A percentile compares a stretch with the other conserved stretches of the same genome.
Conservation (phyloP, 2,329 filamentous ascomycete species). For the Hypoxylon sp. region DNA sequence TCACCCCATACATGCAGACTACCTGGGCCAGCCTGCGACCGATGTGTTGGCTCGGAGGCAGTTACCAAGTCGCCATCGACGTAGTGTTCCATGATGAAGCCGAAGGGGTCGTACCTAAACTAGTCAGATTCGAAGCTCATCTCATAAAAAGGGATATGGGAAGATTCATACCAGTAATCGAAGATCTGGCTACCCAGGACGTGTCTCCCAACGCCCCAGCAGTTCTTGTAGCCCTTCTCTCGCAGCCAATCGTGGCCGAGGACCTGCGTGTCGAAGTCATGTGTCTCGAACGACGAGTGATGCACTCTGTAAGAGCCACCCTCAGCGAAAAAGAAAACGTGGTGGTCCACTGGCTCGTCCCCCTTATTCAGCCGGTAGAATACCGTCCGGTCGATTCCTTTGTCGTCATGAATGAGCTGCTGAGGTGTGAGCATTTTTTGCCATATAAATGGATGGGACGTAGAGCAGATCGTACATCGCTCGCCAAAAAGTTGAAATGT, state of each 20-base stretch:
- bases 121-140: conserved; percentile 19
- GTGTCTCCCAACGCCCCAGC: conserved; percentile 80
- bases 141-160: background rate
- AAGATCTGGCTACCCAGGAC: conserved; percentile 80
- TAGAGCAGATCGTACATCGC: conserved; percentile 57
- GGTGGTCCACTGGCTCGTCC: conserved; percentile 64
- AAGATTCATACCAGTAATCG: conserved; percentile 75
- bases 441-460: background rate
- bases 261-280: conserved; percentile 79
- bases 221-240: conserved; percentile 72
- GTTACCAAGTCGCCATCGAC: conserved; percentile 77
- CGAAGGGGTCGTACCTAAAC: conserved; percentile 71
- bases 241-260: conserved; percentile 79
- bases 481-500: conserved; percentile 67
- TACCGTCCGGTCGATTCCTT: conserved; percentile 58
- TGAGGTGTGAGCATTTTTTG: conserved; percentile 17
- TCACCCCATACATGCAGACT: conserved; percentile 64
- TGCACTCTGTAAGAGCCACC: conserved; percentile 70
- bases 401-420: conserved; percentile 59
- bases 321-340: conserved; percentile 66
- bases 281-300: conserved; percentile 78
- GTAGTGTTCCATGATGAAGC: conserved; percentile 78
- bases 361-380: conserved; percentile 64
- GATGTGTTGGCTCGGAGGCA: conserved; percentile 65
- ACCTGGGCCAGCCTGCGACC: conserved; percentile 58